Base-by-base conservation (phyloP, 371 early-diverging fungal species). In the Catenaria anguillulae region DNA sequence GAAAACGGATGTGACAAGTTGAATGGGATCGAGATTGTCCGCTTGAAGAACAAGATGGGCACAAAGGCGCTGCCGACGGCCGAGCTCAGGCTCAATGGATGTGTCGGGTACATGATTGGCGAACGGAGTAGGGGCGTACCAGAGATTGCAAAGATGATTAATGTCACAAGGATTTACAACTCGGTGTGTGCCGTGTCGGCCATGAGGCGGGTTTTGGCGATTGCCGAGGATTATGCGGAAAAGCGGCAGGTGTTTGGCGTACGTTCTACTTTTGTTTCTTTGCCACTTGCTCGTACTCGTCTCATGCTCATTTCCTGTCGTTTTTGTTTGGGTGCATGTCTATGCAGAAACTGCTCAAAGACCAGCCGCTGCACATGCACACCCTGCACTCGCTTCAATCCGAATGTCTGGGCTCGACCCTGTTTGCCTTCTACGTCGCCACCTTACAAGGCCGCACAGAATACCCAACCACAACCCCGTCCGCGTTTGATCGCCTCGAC, bases 51-150 rank as follows among this genome's bases (percentile, higher is more conserved):
- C 62, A 84, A 84, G 67, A 75, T 76, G 48, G 84, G 84, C 4
- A 84, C 84, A 33, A 80, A 79, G 48, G 77, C 79, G 24, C 67
- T 86, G 34, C 84, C 84, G 17, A 86, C 86, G n/a, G 86, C 86
- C 13, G 86, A 86, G 61, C 70, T 84, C 40, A 75, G 80, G 63
- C 62, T 84, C 36, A 64, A 64, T 33, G 76, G 75, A 19, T 78
- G 83, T 76, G 62, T 77, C 34, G 86, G 76, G n/a, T 64, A 70
- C 35, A 63, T 80, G 64, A 75, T 83, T 17, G 86, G 86, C 21
- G 64, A 69, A 5, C 66, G 64, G 8, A 71, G 77, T 36, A 70
- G 78, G 17, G 86, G 86, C 48, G 80, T 84, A 0, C 75, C 78
- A 34, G 75, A 70, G 40, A 82, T 86, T 50, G 71, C 82, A 0